Percentiles rank a stretch among this genome's conserved stretches.
Evolutionary conservation across 2,329 filamentous ascomycete genomes (phyloP).

Genomic region (Epichloe brachyelytri): DNA sequence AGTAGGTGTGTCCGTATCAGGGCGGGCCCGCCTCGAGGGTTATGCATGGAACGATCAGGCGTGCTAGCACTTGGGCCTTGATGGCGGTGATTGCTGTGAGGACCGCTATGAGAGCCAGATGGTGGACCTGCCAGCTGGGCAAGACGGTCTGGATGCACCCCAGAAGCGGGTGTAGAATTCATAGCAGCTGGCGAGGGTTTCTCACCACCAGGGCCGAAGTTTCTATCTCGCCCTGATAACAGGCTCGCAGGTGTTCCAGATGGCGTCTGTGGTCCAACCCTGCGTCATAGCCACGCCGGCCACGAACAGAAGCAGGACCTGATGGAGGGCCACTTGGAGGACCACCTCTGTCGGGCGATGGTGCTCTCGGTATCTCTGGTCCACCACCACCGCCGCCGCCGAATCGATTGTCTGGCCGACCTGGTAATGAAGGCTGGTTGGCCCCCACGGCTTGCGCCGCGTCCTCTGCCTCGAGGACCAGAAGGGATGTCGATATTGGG

Average conservation of each 20-base stretch:
- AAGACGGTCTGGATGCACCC: conserved; percentile 38
- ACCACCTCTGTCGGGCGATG: conserved; percentile 32
- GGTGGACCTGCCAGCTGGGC: conserved; percentile 27
- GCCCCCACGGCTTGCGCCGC: conserved; percentile 26
- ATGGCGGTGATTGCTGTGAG: conserved; percentile 17
- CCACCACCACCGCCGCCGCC: conserved; percentile 13
- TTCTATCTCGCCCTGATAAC: conserved; percentile 30
- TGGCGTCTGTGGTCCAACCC: conserved; percentile 18
- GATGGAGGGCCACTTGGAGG: conserved; percentile 41
- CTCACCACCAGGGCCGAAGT: conserved; percentile 18
- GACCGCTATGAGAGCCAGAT: conserved; percentile 17
- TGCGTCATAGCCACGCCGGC: conserved; percentile 32
- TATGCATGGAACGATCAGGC: conserved; percentile 13
- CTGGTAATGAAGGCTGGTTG: conserved; percentile 21
- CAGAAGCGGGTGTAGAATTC: conserved; percentile 15
- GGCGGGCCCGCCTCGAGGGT: conserved; percentile 7
- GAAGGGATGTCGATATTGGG: conserved; percentile 36
- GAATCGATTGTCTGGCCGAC: conserved; percentile 31
- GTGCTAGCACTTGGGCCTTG: conserved; percentile 15
- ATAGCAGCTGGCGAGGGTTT: conserved; percentile 13
- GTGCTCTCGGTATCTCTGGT: conserved; percentile 27
- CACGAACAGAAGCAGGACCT: conserved; percentile 37
- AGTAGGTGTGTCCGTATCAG: conserved; percentile 20
- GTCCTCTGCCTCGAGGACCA: conserved; percentile 41
- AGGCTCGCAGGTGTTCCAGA: conserved; percentile 14